Evolutionary conservation across 352 stramenopile species (phyloP), one percentile per base, ranked within the genome.

Genomic region (Achlya hypogyna): DNA sequence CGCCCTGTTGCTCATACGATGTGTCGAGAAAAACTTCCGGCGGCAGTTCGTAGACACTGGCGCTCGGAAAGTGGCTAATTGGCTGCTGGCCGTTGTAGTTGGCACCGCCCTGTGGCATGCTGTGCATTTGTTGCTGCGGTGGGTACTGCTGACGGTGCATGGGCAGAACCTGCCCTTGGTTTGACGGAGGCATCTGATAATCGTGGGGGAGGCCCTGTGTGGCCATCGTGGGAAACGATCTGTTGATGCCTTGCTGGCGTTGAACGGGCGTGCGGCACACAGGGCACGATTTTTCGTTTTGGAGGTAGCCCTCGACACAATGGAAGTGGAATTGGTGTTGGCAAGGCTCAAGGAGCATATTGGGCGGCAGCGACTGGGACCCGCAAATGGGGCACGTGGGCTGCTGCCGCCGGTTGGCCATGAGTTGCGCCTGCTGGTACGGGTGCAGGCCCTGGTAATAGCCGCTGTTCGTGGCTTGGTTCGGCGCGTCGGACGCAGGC

Each of bases 291-390:
- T 90, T 90, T 69, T 89, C 81, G 60, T 93, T 91, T 25, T 75
- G 78, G 22, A 89, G 72, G 63, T 72, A 81, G 20, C 77, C 79
- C 53, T 91, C 83, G 70, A 92, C 84, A 60, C 85, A 93, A 40
- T 77, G 68, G 51, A 75, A 76, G 71, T 93, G 85, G 73, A 92
- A 91, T 63, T 89, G 78, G 72, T 93, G 85, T 58, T 77, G 81
- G 31, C 85, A 93, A 40, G 78, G 78, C 69, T 86, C 78, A 25
- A 86, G 69, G 60, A 83, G 71, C 29, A 82, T 71, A 69, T 86
- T 67, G 20, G 60, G 43, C 1, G 60, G 60, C n/a, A 67, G n/a
- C 47, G 60, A 34, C 20, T 67, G 60, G 9, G 60, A 67, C 47
- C 51, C 51, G 35, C 60, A 67, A 8, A 58, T 49, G 5, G 60